Percentiles rank a stretch among this genome's conserved stretches.
Conservation (phyloP, 2,329 filamentous ascomycete genomes). For the Pseudogymnoascus sp. region DNA sequence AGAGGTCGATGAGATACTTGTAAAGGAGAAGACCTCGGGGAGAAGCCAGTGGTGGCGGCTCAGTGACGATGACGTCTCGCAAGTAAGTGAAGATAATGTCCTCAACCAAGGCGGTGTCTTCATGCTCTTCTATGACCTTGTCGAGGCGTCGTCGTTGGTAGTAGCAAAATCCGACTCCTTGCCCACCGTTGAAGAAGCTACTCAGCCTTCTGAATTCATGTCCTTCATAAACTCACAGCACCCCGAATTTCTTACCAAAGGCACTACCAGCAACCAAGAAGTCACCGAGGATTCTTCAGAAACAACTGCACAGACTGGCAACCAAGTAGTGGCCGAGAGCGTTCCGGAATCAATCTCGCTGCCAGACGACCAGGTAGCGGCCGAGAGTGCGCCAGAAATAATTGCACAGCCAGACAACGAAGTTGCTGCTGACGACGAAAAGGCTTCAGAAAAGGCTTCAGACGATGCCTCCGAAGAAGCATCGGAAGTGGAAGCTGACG, state of each 20-base stretch:
- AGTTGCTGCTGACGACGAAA: background rate
- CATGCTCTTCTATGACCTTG: slow-evolving; percentile 92
- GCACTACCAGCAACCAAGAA: background rate
- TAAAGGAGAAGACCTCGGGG: slow-evolving; percentile 16
- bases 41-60: slow-evolving; percentile 73
- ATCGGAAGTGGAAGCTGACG: background rate
- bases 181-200: background rate
- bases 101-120: slow-evolving; percentile 75
- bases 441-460: background rate
- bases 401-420: background rate
- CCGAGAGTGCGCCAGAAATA: background rate
- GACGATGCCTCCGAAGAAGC: background rate
- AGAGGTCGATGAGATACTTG: slow-evolving; percentile 25
- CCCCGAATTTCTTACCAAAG: background rate
- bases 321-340: background rate
- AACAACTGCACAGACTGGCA: background rate
- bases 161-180: background rate
- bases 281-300: background rate
- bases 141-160: slow-evolving; percentile 38
- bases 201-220: background rate
- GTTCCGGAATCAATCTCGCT: background rate
- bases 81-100: slow-evolving; percentile 67
- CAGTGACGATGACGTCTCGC: slow-evolving; percentile 78
- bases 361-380: background rate
- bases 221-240: background rate